Evolutionary conservation across 2,329 filamentous ascomycete genomes (phyloP), one percentile per base, ranked within the genome.

Genomic region (Epichloe gansuensis): DNA sequence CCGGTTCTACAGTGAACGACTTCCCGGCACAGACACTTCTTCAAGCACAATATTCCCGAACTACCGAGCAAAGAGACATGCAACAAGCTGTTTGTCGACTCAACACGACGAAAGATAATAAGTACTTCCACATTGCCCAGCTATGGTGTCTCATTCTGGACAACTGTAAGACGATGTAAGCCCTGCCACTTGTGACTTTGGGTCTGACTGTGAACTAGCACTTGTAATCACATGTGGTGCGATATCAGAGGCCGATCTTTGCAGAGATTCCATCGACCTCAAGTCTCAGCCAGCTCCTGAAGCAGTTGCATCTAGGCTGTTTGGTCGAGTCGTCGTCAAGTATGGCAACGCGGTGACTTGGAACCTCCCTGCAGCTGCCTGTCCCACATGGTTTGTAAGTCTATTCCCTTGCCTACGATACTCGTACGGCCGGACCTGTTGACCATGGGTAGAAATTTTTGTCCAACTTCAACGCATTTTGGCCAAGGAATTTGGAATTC

Each of bases 71-170:
- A 35, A 63, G 74, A 50, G 74, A 76, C 41, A 69, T 75, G 70
- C 61, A 68, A 28, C 74, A 76, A 56, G 74, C 70, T 3, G 69
- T 75, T 8, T 69, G 73, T 50, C 66, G 68, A 51, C 59, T 69
- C 13, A 64, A 64, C 1, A 63, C 64, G 42, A 65, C 63, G 3
- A 64, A 63, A 0, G 56, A 62, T 9, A 66, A 64, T 2, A 59
- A 68, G 17, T 76, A 72, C 50, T 76, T 74, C 52, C 73, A 77
- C 52, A 69, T 76, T 45, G 63, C 69, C 1, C 75, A 77, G 56
- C 52, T 75, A 9, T 77, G 74, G 75, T 72, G 68, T 54, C 56
- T 77, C 5, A 61, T 75, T 6, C 54, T 77, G 1, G 69, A 70
- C 42, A 69, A 74, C 45, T 67, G 72, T 74, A 60, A 58, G 68